Evolutionary conservation across 441 rosid species (phyloP).

Genomic region (Euphorbia corollata): DNA sequence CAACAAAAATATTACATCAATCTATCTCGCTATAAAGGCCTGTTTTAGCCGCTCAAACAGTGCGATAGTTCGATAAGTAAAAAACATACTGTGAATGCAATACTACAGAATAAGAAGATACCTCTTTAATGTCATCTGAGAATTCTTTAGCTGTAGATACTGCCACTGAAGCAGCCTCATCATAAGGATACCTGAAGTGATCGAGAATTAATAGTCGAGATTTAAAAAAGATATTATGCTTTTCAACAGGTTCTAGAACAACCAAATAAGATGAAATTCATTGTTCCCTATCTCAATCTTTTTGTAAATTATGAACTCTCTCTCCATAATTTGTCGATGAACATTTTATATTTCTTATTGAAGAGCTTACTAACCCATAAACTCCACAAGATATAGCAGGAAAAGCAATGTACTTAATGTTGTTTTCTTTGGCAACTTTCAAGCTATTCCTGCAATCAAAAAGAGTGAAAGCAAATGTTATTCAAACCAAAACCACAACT

Average conservation of each 20-base stretch:
- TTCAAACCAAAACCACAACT: conserved; percentile 1
- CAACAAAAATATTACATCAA: not conserved
- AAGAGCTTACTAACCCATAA: conserved; percentile 37
- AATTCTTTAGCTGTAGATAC: conserved; percentile 64
- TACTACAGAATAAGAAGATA: conserved; percentile 12
- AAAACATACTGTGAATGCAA: not conserved
- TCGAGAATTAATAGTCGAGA: not conserved
- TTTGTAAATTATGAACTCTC: too few species aligned
- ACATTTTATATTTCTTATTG: too few species aligned
- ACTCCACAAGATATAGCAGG: conserved; percentile 85
- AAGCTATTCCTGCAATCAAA: conserved; percentile 54
- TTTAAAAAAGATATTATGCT: not conserved
- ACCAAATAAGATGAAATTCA: too few species aligned
- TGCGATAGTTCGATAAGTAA: not conserved
- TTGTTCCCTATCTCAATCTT: too few species aligned
- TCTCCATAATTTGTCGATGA: too few species aligned
- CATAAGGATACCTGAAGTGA: conserved; percentile 60
- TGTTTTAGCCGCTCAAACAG: not conserved
- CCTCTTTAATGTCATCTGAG: conserved; percentile 68
- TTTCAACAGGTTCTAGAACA: too few species aligned
- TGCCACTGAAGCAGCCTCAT: conserved; percentile 67
- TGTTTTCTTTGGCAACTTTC: conserved; percentile 61
- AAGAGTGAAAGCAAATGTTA: conserved; percentile 4
- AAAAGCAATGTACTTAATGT: conserved; percentile 67
- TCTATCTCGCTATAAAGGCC: not conserved